Conservation (phyloP, 2,329 filamentous ascomycete genomes). For the Coniella vitis region DNA sequence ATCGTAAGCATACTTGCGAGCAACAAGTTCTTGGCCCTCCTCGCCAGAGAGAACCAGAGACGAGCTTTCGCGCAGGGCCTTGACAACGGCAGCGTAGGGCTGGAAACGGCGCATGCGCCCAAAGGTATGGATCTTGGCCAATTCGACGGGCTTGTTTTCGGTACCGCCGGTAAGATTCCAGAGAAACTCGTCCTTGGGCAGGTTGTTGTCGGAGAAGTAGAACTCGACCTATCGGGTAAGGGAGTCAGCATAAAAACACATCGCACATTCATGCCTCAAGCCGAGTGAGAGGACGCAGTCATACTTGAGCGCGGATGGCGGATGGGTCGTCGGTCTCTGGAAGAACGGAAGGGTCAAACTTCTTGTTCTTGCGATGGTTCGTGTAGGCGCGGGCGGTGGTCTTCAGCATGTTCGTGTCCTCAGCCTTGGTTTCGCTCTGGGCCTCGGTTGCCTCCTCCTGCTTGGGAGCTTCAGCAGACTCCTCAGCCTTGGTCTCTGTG, state of each 20-base stretch:
- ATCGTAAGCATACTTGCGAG: conserved; percentile 68
- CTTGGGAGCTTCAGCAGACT: conserved; percentile 21
- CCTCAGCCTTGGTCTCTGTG: conserved; percentile 18
- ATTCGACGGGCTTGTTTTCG: conserved; percentile 72
- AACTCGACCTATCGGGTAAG: conserved; percentile 68
- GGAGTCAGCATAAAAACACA: conserved; percentile 12
- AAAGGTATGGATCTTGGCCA: conserved; percentile 77
- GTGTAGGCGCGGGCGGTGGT: conserved; percentile 34
- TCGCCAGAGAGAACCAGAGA: conserved; percentile 54
- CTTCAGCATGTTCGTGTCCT: conserved; percentile 32
- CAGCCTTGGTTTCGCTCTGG: conserved; percentile 17
- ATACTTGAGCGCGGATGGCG: conserved; percentile 77
- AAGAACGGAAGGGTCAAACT: conserved; percentile 62
- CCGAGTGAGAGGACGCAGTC: conserved; percentile 7
- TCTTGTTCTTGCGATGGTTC: conserved; percentile 50
- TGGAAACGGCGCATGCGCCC: conserved; percentile 96
- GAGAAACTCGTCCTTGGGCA: conserved; percentile 82
- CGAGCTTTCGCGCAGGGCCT: conserved; percentile 69
- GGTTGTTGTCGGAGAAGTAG: conserved; percentile 89
- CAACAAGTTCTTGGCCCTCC: conserved; percentile 63
- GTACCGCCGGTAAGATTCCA: conserved; percentile 70
- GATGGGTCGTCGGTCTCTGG: conserved; percentile 69
- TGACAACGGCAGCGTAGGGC: conserved; percentile 75
- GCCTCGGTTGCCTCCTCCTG: conserved; percentile 22
- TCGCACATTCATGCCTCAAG: neutral